phyloP scores from a whole-genome alignment of 371 early-diverging fungal genomes.

The Saksenaea vasiformis region DNA sequence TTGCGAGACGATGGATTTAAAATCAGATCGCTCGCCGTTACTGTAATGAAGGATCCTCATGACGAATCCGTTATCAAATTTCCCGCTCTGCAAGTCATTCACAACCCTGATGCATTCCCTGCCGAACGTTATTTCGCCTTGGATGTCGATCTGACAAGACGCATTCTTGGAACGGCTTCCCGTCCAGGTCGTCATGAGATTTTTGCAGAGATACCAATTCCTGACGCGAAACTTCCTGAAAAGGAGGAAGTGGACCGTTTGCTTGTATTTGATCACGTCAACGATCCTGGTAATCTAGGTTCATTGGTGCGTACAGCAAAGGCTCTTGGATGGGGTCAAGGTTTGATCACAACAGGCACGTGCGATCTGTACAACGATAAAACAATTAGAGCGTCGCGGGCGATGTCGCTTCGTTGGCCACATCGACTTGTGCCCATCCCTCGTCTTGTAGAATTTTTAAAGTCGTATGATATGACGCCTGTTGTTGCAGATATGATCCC shows the following conservation, averaged over 20 bases:
- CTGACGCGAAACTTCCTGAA: slow-evolving; percentile 16
- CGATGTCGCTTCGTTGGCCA: slow-evolving; percentile 47
- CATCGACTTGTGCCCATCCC: slow-evolving; percentile 20
- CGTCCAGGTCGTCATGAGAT: slow-evolving; percentile 45
- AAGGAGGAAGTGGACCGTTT: slow-evolving; percentile 23
- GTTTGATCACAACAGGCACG: slow-evolving; percentile 45
- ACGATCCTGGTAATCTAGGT: slow-evolving; percentile 60
- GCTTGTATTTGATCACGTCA: slow-evolving; percentile 56
- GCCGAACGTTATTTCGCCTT: slow-evolving; percentile 37
- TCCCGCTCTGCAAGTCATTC: slow-evolving; percentile 33
- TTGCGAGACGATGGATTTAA: slow-evolving; percentile 29
- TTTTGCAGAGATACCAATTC: slow-evolving; percentile 44
- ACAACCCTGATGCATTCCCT: slow-evolving; percentile 34
- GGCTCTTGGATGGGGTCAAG: slow-evolving; percentile 56
- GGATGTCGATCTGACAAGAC: slow-evolving; percentile 44
- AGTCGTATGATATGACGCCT: slow-evolving; percentile 41
- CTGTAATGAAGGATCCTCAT: slow-evolving; percentile 31
- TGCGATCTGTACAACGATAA: slow-evolving; percentile 60
- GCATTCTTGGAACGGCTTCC: slow-evolving; percentile 53
- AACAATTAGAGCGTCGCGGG: slow-evolving; percentile 54
- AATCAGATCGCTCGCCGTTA: slow-evolving; percentile 35
- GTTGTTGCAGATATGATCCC: slow-evolving; percentile 60
- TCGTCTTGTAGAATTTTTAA: slow-evolving; percentile 33
- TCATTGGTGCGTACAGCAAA: slow-evolving; percentile 54
- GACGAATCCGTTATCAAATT: slow-evolving; percentile 31